Percentiles rank a stretch among this genome's conserved stretches.
Conservation (phyloP, 805 yeast species). For the Starmera caribaea region DNA sequence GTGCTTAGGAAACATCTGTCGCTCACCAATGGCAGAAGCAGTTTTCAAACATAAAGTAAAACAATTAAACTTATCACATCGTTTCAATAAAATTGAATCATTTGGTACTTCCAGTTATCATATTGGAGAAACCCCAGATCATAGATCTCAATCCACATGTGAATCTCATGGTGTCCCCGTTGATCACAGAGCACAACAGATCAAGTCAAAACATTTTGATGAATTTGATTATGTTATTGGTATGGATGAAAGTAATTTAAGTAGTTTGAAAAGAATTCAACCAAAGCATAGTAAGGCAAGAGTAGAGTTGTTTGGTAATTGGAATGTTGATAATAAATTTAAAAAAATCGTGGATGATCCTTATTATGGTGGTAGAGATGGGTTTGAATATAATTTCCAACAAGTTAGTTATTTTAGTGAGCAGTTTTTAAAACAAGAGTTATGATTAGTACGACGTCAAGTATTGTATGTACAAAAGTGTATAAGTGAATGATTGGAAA, state of each 20-base stretch:
- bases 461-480: neutral
- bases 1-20: conserved; percentile 87
- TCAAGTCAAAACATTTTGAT: conserved; percentile 37
- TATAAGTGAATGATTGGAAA: neutral
- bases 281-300: conserved; percentile 42
- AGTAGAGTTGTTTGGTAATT: conserved; percentile 72
- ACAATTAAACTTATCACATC: conserved; percentile 30
- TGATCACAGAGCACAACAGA: conserved; percentile 66
- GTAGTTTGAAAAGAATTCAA: conserved; percentile 38
- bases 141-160: conserved; percentile 63
- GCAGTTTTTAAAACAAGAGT: conserved; percentile 50
- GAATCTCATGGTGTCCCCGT: conserved; percentile 64
- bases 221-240: conserved; percentile 61
- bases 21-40: conserved; percentile 98
- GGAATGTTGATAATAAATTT: conserved; percentile 45
- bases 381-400: conserved; percentile 70
- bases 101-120: conserved; percentile 88
- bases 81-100: conserved; percentile 61
- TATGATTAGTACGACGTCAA: conserved; percentile 4
- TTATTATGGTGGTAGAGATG: conserved; percentile 79
- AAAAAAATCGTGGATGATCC: conserved; percentile 74
- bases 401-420: conserved; percentile 72
- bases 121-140: conserved; percentile 73
- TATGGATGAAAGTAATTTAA: conserved; percentile 57
- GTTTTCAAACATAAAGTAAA: conserved; percentile 63